Conservation (phyloP, 2,329 filamentous ascomycete species). For the Macroventuria anomochaeta region DNA sequence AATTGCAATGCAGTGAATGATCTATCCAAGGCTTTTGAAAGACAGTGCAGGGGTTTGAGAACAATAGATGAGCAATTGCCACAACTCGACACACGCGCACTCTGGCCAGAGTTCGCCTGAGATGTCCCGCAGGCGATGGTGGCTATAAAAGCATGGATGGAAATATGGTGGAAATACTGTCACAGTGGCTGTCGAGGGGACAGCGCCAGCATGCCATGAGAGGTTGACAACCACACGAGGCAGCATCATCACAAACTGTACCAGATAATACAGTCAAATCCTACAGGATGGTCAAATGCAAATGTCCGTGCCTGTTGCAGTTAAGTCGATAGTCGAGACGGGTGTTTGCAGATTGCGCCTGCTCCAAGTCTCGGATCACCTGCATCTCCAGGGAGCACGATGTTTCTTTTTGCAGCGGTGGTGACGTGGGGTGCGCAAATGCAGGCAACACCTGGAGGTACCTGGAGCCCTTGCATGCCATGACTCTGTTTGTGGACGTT, state of each 20-base stretch:
- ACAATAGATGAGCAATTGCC: no score
- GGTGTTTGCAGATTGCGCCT: conserved; percentile 2
- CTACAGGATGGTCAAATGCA: neutral
- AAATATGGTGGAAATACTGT: no score
- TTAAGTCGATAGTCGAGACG: neutral
- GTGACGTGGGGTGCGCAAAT: conserved; percentile 9
- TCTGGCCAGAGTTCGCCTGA: no score
- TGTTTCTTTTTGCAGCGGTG: conserved; percentile 12
- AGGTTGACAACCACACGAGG: neutral
- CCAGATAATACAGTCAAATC: neutral
- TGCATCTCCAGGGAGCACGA: conserved; percentile 10
- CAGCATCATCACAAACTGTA: neutral
- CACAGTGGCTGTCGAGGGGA: no score
- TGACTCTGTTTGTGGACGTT: conserved; percentile 1
- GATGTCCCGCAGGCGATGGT: no score
- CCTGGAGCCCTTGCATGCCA: neutral
- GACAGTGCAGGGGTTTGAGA: no score
- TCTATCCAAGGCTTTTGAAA: no score
- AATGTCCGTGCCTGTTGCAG: neutral
- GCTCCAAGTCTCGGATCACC: conserved; percentile 9
- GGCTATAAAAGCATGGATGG: no score
- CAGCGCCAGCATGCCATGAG: no score
- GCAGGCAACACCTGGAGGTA: neutral
- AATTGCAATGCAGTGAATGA: no score
- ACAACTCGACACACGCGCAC: no score